Conservation (phyloP, 345 rosid species). For the Aurinia saxatilis region DNA sequence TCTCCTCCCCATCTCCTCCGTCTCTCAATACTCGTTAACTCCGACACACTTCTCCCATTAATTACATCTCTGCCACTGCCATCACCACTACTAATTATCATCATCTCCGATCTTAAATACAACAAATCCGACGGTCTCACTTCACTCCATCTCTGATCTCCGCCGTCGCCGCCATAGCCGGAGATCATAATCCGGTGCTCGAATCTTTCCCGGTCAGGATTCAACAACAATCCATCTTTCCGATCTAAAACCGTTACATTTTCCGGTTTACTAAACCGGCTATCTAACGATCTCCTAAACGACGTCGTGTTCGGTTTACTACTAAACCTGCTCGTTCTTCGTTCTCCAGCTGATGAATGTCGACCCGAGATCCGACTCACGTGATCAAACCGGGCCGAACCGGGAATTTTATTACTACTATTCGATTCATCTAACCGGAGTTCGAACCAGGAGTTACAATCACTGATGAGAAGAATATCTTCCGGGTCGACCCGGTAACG, state of each 20-base stretch:
- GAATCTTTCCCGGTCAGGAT: slow-evolving; percentile 32
- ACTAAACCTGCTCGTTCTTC: slow-evolving; percentile 1
- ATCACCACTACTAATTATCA: slow-evolving; percentile 39
- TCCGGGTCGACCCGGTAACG: slow-evolving; percentile 89
- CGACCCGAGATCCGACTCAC: slow-evolving; percentile 53
- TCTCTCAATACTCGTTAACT: slow-evolving; percentile 61
- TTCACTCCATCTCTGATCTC: slow-evolving; percentile 68
- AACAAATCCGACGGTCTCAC: slow-evolving; percentile 60
- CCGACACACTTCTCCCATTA: slow-evolving; percentile 68
- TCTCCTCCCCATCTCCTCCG: slow-evolving; percentile 32
- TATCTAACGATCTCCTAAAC: slow-evolving; percentile 52
- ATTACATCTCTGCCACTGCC: slow-evolving; percentile 54
- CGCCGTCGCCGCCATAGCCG: slow-evolving; percentile 2
- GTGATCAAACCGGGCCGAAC: not conserved
- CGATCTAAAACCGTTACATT: slow-evolving; percentile 35
- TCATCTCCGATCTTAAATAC: slow-evolving; percentile 68
- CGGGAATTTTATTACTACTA: not conserved
- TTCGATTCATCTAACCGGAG: slow-evolving; percentile 17
- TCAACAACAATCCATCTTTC: slow-evolving; percentile 58
- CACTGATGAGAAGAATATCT: slow-evolving; percentile 56
- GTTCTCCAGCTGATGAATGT: slow-evolving; percentile 75
- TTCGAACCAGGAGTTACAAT: slow-evolving; percentile 23
- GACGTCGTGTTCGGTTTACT: slow-evolving; percentile 19
- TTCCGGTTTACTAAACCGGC: slow-evolving; percentile 41
- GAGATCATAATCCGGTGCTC: slow-evolving; percentile 76